Evolutionary conservation across 2,329 filamentous ascomycete species (phyloP), one percentile per base, ranked within the genome.

Genomic region (Fusarium sp.): DNA sequence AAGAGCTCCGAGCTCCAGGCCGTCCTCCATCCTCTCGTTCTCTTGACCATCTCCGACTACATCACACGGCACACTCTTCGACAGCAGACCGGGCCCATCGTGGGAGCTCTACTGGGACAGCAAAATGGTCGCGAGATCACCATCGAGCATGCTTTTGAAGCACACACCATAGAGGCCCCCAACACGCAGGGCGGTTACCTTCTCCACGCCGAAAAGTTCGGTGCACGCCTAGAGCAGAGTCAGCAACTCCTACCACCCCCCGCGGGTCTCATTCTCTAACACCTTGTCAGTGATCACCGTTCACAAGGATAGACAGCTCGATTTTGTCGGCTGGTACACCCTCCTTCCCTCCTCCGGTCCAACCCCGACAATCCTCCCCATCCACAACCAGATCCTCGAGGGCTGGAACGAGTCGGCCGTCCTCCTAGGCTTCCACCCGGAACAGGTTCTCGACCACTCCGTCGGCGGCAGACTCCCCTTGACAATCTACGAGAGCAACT

Each of bases 41-140:
- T 98, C 76, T 94, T 99, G 84, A 97, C 94, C 75, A 97, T 99
- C 79, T 98, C 96, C 77, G 97, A 99, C 84, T 97, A 97, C 83
- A 95, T 98, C 82, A 97, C 96, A 68, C 91, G 97, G 70, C 95
- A 98, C 83, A 94, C 92, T 1, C 88, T 98, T 66, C 91, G 97
- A 68, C 87, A 91, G 62, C 92, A 95, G 78, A 82, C 87, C 20
- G 94, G 94, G 0, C 95, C 95, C 18, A 89, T 98, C 20, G 90
- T 96, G 4, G 97, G 97, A 66, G 95, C 93, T 62, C 88, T 99
- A n/a, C 85, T 99, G 7, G 97, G 97, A 18, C 94, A 97, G 80
- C 95, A 98, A 78, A 94, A 95, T 86, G 96, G 96, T 23, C 92
- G 95, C 67, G 92, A 96, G 79, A 93, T 98, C 78, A 98, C 94